Percentiles rank a stretch among this genome's conserved stretches.
phyloP scores from a whole-genome alignment of 768 basidiomycete species.

The Mycena pura region DNA sequence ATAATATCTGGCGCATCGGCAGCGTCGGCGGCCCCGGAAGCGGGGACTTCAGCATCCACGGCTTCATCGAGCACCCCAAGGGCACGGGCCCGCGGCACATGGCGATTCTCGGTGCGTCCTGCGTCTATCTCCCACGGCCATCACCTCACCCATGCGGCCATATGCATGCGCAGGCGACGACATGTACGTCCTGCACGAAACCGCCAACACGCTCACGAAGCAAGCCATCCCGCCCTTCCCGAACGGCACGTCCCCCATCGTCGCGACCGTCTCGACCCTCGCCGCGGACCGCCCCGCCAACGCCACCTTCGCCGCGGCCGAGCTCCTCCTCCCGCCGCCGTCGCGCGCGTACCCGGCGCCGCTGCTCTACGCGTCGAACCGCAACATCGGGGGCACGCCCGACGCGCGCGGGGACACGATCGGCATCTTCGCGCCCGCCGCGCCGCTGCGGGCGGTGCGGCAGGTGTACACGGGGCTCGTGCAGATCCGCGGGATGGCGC shows the following conservation, averaged over 20 bases:
- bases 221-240: conserved; percentile 65
- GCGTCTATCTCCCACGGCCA: neutral
- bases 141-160: too few relatives aligned
- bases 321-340: conserved; percentile 65
- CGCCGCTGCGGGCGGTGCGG: conserved; percentile 39
- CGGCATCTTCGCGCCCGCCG: conserved; percentile 62
- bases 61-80: conserved; percentile 48
- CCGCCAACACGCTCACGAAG: conserved; percentile 47
- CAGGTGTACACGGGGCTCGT: conserved; percentile 70
- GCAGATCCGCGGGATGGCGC: conserved; percentile 71
- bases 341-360: conserved; percentile 53
- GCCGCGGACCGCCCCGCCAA: conserved; percentile 48
- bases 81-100: conserved; percentile 57
- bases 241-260: conserved; percentile 55
- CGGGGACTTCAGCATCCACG: conserved; percentile 46
- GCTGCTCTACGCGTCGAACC: conserved; percentile 73
- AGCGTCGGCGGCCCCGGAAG: conserved; percentile 36
- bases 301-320: conserved; percentile 60
- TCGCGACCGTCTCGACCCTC: conserved; percentile 57
- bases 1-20: conserved; percentile 54
- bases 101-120: conserved; percentile 29
- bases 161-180: conserved; percentile 1
- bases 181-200: conserved; percentile 21
- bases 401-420: conserved; percentile 66
- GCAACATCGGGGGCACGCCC: conserved; percentile 59